Base-by-base conservation (phyloP, 345 rosid species). In the Salix viminalis region DNA sequence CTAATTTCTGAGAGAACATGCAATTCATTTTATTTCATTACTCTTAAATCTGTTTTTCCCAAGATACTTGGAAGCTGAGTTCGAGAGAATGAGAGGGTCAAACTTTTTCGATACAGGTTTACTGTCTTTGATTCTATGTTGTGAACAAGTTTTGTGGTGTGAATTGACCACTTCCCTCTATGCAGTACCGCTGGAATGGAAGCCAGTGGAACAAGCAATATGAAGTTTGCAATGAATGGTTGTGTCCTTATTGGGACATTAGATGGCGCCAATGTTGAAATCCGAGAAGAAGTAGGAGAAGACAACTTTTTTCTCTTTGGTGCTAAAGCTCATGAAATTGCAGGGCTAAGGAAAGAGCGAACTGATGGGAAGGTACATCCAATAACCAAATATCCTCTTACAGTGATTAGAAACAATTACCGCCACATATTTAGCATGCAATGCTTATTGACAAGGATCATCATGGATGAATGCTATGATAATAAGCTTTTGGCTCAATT, bases 181-280 rank as follows among this genome's bases (percentile, higher is more conserved):
- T 74, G 79, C 79, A 91, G 97, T 80, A 92, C 95, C 26, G 94
- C 95, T 73, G 97, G 97, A n/a, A 92, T 92, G 97, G 97, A 92
- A 81, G 97, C 97, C 32, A 92, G 97, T 82, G 97, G 97, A 83
- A 92, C 97, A 70, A 91, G 97, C 85, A 92, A 92, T 84, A 92
- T 92, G 97, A 92, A 92, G 87, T 92, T 92, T 79, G 81, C 95
- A 10, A 92, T 92, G 97, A 92, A 92, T 74, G 94, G 95, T 50
- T 91, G 97, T 76, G 71, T 91, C 74, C 83, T 86, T 71, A 92
- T 92, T 54, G 97, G 97, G 67, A 92, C 97, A 24, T 83, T 92
- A 80, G 97, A 92, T 80, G 95, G 97, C 21, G 95, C 97, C 19
- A 92, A 92, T 65, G 97, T 92, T 14, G 97, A 92, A 81, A 92